These are phyloP conservation scores for Aspergillus niger DNA, from an alignment of 2,329 filamentous ascomycete species.

Conservation along the genomic window DNA sequence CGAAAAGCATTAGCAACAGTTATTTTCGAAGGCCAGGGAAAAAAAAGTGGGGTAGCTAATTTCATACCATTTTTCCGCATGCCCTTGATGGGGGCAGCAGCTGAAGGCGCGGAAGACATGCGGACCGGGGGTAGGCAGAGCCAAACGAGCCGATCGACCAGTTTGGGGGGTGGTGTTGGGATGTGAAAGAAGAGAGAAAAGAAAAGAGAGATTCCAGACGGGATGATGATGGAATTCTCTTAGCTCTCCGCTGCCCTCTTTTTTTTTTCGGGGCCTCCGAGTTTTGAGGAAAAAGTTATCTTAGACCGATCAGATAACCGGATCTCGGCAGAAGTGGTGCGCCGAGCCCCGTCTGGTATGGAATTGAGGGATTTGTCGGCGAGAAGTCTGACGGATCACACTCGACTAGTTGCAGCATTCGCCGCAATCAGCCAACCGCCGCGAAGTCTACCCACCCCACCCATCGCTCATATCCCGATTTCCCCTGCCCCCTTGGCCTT, in stretches of 20 bases:
- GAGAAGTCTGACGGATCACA: slow-evolving; percentile 18
- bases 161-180: slow-evolving; percentile 1
- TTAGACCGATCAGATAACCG: slow-evolving; percentile 49
- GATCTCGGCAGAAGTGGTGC: slow-evolving; percentile 37
- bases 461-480: slow-evolving; percentile 13
- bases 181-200: neutral
- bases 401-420: slow-evolving; percentile 16
- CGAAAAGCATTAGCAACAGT: slow-evolving; percentile 20
- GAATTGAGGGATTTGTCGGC: slow-evolving; percentile 20
- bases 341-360: slow-evolving; percentile 19
- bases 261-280: slow-evolving; percentile 20
- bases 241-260: slow-evolving; percentile 10
- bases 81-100: slow-evolving; percentile 51
- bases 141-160: neutral
- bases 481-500: slow-evolving; percentile 18
- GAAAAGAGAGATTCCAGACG: neutral
- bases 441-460: slow-evolving; percentile 12
- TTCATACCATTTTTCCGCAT: slow-evolving; percentile 80
- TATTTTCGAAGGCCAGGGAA: slow-evolving; percentile 1
- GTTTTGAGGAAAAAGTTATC: slow-evolving; percentile 33
- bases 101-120: slow-evolving; percentile 50
- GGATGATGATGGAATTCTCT: neutral
- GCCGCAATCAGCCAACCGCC: slow-evolving; percentile 16
- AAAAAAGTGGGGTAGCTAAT: slow-evolving; percentile 19
- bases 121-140: neutral